A percentile compares a stretch with the other conserved stretches of the same genome.
Evolutionary conservation across 75 land plant genomes (phyloP).

Genomic region (Chamaecyparis obtusa): DNA sequence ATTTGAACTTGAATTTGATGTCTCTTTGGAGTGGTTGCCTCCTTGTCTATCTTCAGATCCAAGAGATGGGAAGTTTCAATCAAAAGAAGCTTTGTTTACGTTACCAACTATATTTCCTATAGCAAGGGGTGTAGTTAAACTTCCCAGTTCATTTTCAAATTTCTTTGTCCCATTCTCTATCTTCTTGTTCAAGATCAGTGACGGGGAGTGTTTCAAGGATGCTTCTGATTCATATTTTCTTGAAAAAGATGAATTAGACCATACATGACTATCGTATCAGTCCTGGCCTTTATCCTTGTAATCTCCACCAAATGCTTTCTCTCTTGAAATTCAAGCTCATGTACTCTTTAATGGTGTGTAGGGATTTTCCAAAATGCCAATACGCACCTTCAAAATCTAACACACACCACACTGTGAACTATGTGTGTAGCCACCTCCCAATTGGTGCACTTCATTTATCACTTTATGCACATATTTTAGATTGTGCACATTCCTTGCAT

Average conservation of each 20-base stretch:
- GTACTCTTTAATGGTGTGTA: no score
- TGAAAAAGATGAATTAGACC: constrained; percentile 17
- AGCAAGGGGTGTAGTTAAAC: constrained; percentile 19
- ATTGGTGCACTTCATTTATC: no score
- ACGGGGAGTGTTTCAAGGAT: constrained; percentile 48
- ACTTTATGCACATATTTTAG: no score
- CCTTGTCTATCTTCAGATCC: constrained; percentile 65
- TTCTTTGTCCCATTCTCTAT: constrained; percentile 42
- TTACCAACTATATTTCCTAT: constrained; percentile 30
- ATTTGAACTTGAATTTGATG: not conserved
- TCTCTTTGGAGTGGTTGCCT: constrained; percentile 7
- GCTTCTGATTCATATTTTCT: constrained; percentile 42
- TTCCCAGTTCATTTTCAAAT: constrained; percentile 21
- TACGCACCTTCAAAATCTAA: no score
- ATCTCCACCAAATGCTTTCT: constrained; percentile 31
- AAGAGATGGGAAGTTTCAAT: constrained; percentile 84
- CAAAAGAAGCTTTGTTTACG: constrained; percentile 63
- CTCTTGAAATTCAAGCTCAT: constrained; percentile 34
- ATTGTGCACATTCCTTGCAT: no score
- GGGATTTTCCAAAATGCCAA: no score
- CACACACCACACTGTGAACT: no score
- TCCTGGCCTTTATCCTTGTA: constrained; percentile 31
- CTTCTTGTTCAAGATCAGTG: constrained; percentile 48
- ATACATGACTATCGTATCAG: constrained; percentile 26
- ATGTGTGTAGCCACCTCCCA: no score